Base-by-base conservation (phyloP, 805 yeast species). In the Tetrapisispora iriomotensis region DNA sequence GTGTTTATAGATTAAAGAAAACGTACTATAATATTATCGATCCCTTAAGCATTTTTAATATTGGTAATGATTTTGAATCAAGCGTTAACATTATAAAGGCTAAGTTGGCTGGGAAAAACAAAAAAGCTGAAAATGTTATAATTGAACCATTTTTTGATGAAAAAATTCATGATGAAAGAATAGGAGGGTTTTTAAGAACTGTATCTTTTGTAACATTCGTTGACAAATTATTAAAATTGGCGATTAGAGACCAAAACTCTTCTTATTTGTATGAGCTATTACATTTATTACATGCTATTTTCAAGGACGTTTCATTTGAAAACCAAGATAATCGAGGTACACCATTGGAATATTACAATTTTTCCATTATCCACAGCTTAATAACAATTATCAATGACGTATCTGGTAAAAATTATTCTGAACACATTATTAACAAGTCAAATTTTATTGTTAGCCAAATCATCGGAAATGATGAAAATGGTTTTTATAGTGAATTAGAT, bases 201-300 rank as follows among this genome's bases (percentile, higher is more conserved):
- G 53, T 53, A 3, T 62, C 61, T 1, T 77, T 80, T 58, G 77
- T 76, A 0, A 77, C 75, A 47, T 58, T 80, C 29, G 42, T 80
- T 6, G 74, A 69, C 49, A 78, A 78, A 48, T 55, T 76, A n/a
- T 59, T 82, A 13, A 74, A 72, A 37, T 66, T 66, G 29, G 68
- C 82, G 0, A 60, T 78, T 18, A 68, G 68, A 36, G 59, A 64
- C 1, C 65, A 67, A 1, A 72, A 75, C 38, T 81, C 78, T 39
- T 62, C 73, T 0, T 79, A 66, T 48, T 57, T 80, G 26, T 72
- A 76, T 14, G 76, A 74, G 31, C 50, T 79, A n/a, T 64, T 83
- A 28, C 92, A 82, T 54, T 64, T 83, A 36, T 46, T 80, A 2
- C 86, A 82, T 61, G 88, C 83, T 6, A 64, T 79, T 7, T 51